Evolutionary conservation across 2,329 filamentous ascomycete species (phyloP), one percentile per base, ranked within the genome.

Genomic region (Cladophialophora chaetospira): DNA sequence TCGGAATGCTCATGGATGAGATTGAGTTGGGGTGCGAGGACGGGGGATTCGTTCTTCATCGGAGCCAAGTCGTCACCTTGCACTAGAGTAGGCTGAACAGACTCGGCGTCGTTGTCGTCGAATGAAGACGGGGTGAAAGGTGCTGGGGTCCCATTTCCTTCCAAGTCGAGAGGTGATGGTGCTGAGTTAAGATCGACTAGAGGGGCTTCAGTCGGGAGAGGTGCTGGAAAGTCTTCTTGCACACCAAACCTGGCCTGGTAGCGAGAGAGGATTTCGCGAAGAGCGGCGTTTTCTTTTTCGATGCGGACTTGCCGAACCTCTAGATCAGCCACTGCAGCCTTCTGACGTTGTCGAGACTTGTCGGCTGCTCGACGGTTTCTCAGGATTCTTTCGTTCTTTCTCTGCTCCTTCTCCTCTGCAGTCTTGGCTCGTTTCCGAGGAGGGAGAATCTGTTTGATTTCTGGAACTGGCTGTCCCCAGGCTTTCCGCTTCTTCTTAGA

Each of bases 361-460:
- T 97, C 94, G 36, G 94, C 94, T 43, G 94, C 94, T 58, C 92
- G 89, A 64, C 94, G 90, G 72, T 99, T 99, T 42, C 94, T 88
- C 67, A 97, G 90, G 64, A 99, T 94, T 61, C 94, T 90, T 79
- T 99, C 94, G 53, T 97, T 95, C 61, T 94, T 89, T 42, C 94
- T 88, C 75, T 99, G 94, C 76, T 97, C 94, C 78, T 99, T 99
- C 76, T 99, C 94, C 69, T 97, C 94, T 68, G 96, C 93, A 2
- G 94, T 99, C 83, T 97, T 99, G 67, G 94, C 94, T 61, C 94
- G 91, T 84, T 99, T 99, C 65, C 89, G 61, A 31, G 65, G 65
- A 13, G 91, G 62, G 0, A 55, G 53, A 5, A 58, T 48, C 6
- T 49, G 69, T 60, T 93, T 95, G 28, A 94, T 97, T 82, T 97